Conservation (phyloP, 139 green algal species). For the Gonium pectorale region DNA sequence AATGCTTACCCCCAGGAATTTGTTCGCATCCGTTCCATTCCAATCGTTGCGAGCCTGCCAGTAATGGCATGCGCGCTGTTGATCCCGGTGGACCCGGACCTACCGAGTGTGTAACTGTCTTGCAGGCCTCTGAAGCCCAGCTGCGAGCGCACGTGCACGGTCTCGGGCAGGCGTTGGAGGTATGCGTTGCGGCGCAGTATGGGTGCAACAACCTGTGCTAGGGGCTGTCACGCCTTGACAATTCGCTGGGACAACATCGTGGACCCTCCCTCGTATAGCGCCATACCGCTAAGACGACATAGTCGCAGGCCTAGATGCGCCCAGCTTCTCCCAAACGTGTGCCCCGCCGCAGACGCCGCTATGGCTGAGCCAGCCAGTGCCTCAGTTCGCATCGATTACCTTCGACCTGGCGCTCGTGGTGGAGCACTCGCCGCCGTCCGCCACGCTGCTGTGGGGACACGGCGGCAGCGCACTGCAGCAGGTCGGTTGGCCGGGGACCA, state of each 20-base stretch:
- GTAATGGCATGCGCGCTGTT: no score
- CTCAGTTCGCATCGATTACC: constrained; percentile 41
- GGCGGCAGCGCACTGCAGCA: constrained; percentile 2
- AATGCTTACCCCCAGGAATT: no score
- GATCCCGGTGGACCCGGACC: no score
- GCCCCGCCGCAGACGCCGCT: constrained; percentile 21
- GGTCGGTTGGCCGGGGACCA: no score
- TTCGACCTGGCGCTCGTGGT: constrained; percentile 52
- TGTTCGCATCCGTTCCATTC: no score
- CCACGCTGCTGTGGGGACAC: constrained; percentile 53
- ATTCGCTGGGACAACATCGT: no score
- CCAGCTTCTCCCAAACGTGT: no score
- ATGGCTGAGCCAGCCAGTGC: constrained; percentile 41
- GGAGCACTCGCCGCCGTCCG: constrained; percentile 8
- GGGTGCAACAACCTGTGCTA: no score
- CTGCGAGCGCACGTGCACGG: not conserved
- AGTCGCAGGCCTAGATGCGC: not conserved
- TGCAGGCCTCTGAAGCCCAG: not conserved
- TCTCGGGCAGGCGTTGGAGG: not conserved
- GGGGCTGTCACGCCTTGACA: no score
- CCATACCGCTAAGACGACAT: not conserved
- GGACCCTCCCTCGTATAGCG: no score
- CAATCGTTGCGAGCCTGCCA: no score
- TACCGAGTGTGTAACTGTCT: no score
- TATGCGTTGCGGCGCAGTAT: not conserved